Percentiles rank a stretch among this genome's conserved stretches.
These are phyloP conservation scores for Tillandsia fasciculata DNA, from an alignment of 176 grass and related monocot species.

Conservation along the genomic window DNA sequence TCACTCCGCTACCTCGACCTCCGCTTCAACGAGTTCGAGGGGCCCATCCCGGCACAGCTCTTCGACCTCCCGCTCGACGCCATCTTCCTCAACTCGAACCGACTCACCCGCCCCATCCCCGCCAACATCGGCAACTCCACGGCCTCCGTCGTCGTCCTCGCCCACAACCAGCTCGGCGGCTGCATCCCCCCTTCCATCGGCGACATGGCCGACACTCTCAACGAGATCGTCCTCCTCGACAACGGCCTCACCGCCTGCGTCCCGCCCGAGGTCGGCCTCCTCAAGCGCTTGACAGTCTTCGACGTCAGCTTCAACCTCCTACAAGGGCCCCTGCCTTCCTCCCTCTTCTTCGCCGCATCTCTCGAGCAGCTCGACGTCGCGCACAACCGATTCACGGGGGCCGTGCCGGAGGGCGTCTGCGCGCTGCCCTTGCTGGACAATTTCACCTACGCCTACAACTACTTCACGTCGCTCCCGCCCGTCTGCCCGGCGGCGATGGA, in stretches of 20 bases:
- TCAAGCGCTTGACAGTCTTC: slow-evolving; percentile 49
- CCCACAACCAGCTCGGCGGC: slow-evolving; percentile 51
- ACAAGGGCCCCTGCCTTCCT: slow-evolving; percentile 27
- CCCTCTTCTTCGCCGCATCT: slow-evolving; percentile 21
- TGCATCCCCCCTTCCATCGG: slow-evolving; percentile 71
- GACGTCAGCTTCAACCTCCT: slow-evolving; percentile 74
- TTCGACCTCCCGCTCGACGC: slow-evolving; percentile 71
- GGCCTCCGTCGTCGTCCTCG: slow-evolving; percentile 71
- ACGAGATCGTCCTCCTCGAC: slow-evolving; percentile 71
- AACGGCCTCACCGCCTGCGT: slow-evolving; percentile 48
- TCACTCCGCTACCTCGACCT: slow-evolving; percentile 61
- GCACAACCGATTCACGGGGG: slow-evolving; percentile 40
- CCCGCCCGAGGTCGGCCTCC: slow-evolving; percentile 45
- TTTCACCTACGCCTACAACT: slow-evolving; percentile 70
- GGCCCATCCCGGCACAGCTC: slow-evolving; percentile 41
- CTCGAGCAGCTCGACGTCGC: slow-evolving; percentile 62
- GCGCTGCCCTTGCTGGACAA: slow-evolving; percentile 27
- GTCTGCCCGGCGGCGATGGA: slow-evolving; percentile 31
- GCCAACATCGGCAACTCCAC: slow-evolving; percentile 69
- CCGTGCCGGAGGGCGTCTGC: slow-evolving; percentile 46
- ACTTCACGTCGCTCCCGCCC: slow-evolving; percentile 39
- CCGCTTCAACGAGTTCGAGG: slow-evolving; percentile 86
- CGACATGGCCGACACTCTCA: slow-evolving; percentile 43
- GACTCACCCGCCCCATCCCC: slow-evolving; percentile 52
- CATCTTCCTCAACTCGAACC: slow-evolving; percentile 82